These are phyloP conservation scores for Scleroderma citrinum DNA, from an alignment of 768 basidiomycete genomes.

Conservation along the genomic window DNA sequence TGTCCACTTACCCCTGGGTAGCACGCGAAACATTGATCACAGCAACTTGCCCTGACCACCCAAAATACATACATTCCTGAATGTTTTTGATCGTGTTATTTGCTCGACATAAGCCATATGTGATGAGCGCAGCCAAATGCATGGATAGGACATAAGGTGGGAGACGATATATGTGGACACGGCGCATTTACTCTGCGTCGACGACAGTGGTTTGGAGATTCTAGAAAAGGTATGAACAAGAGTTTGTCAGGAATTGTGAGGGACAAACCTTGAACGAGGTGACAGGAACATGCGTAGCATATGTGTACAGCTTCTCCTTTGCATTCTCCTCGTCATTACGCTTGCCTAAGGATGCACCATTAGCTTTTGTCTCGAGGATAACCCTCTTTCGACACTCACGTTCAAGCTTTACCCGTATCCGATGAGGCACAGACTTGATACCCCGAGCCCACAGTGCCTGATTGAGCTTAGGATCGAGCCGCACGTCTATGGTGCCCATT, in stretches of 20 bases:
- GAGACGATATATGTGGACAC: constrained; percentile 12
- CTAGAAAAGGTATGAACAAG: constrained; percentile 34
- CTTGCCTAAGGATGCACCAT: constrained; percentile 53
- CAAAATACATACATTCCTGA: background rate
- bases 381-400: constrained; percentile 45
- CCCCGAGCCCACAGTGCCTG: constrained; percentile 92
- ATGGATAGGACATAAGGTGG: constrained; percentile 15
- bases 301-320: constrained; percentile 95
- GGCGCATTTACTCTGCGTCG: constrained; percentile 64
- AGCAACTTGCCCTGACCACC: no score
- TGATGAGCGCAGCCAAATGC: constrained; percentile 19
- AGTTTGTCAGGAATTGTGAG: background rate
- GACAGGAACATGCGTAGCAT: constrained; percentile 78
- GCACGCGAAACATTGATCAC: no score
- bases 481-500: constrained; percentile 94
- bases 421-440: constrained; percentile 89
- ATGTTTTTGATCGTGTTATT: constrained; percentile 11
- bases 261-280: constrained; percentile 74
- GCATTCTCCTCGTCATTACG: constrained; percentile 60
- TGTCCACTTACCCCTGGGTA: no score
- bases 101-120: constrained; percentile 24
- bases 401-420: constrained; percentile 91
- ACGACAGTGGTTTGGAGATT: constrained; percentile 79
- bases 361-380: background rate
- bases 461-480: constrained; percentile 94